Percentiles rank a stretch among this genome's conserved stretches.
Evolutionary conservation across 169 alveolate genomes (phyloP).

Genomic region (Cryptosporidium tyzzeri): DNA sequence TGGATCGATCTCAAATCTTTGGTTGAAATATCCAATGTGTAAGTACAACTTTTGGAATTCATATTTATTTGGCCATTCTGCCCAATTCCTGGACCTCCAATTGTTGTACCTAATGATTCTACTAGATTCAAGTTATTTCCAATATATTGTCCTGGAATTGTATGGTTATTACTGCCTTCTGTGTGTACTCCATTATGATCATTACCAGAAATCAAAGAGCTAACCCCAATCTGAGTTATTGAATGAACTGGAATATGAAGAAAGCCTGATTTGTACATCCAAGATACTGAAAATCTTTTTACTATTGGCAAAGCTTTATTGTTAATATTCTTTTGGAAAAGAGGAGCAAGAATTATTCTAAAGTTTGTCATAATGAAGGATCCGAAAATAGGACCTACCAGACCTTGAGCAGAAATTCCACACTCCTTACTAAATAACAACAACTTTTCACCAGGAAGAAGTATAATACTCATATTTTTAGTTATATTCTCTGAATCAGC

Average conservation of each 20-base stretch:
- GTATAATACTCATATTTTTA: slow-evolving; percentile 25
- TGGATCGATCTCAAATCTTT: slow-evolving; percentile 47
- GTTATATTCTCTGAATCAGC: slow-evolving; percentile 23
- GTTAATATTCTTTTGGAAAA: slow-evolving; percentile 26
- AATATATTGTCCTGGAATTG: not conserved
- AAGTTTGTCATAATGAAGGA: slow-evolving; percentile 49
- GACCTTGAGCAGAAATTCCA: slow-evolving; percentile 37
- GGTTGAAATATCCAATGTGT: slow-evolving; percentile 28
- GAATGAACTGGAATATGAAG: slow-evolving; percentile 21
- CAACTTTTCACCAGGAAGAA: slow-evolving; percentile 52
- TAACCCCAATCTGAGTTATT: slow-evolving; percentile 4
- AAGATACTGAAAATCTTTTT: slow-evolving; percentile 1
- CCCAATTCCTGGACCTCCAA: not conserved
- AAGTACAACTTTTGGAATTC: not conserved
- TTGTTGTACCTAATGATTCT: not conserved
- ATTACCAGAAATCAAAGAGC: not conserved
- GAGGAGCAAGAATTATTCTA: slow-evolving; percentile 47
- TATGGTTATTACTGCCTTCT: not conserved
- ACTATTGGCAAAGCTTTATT: slow-evolving; percentile 16
- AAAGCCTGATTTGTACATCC: slow-evolving; percentile 71
- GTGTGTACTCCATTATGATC: not conserved
- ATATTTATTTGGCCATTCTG: not conserved
- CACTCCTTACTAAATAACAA: slow-evolving; percentile 32
- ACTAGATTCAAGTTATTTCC: not conserved
- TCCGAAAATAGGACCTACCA: slow-evolving; percentile 31